Evolutionary conservation across 2,329 filamentous ascomycete genomes (phyloP).

Genomic region (Pseudogymnoascus sp.): DNA sequence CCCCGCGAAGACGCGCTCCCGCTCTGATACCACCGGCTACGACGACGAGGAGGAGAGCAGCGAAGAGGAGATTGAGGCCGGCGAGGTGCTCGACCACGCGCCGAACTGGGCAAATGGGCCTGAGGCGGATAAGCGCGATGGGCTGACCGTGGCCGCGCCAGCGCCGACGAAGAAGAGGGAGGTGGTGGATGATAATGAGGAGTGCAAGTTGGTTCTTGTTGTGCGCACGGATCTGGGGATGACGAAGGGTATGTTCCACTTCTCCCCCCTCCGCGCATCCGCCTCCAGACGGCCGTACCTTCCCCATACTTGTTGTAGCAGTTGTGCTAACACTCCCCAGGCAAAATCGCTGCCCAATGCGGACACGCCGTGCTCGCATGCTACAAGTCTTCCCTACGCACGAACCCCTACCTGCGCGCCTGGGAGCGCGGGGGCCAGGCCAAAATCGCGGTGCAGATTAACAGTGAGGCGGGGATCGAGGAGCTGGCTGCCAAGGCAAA

Average conservation of each 20-base stretch:
- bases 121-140: constrained; percentile 55
- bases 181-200: constrained; percentile 48
- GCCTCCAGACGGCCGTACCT: constrained; percentile 12
- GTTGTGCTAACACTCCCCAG: constrained; percentile 40
- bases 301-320: constrained; percentile 9
- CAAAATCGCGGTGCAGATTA: constrained; percentile 87
- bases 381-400: constrained; percentile 73
- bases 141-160: constrained; percentile 33
- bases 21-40: constrained; percentile 45
- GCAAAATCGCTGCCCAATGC: constrained; percentile 95
- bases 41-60: constrained; percentile 61
- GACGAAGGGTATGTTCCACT: constrained; percentile 70
- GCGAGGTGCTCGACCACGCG: constrained; percentile 56
- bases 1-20: constrained; percentile 32
- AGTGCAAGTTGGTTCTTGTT: constrained; percentile 90
- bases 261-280: constrained; percentile 13
- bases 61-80: constrained; percentile 60
- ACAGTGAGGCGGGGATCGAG: constrained; percentile 77
- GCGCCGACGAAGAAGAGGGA: constrained; percentile 19
- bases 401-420: constrained; percentile 59
- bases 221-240: constrained; percentile 93
- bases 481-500: constrained; percentile 69
- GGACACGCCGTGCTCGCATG: constrained; percentile 94
- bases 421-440: constrained; percentile 87
- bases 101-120: constrained; percentile 59